Conservation (phyloP, 768 basidiomycete species). For the Xanthoconium stramineum region DNA sequence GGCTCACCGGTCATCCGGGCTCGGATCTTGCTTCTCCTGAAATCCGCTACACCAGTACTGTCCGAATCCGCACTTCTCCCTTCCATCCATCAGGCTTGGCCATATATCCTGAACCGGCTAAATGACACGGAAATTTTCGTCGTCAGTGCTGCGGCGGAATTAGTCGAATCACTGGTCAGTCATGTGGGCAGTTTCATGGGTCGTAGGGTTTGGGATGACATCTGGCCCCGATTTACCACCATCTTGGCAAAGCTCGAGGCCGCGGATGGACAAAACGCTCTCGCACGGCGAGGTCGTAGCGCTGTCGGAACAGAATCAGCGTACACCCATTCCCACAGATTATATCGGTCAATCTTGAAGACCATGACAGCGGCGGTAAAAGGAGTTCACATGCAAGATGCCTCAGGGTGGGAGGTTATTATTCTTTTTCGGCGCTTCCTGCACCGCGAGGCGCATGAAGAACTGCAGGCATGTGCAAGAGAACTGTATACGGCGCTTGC, state of each 20-base stretch:
- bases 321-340: slow-evolving; percentile 77
- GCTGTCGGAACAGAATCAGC: slow-evolving; percentile 63
- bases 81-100: slow-evolving; percentile 87
- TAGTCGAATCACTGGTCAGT: slow-evolving; percentile 68
- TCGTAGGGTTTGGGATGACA: slow-evolving; percentile 81
- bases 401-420: slow-evolving; percentile 77
- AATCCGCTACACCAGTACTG: slow-evolving; percentile 69
- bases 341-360: slow-evolving; percentile 71
- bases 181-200: slow-evolving; percentile 86
- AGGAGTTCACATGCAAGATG: slow-evolving; percentile 68
- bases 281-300: slow-evolving; percentile 52
- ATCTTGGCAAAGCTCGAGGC: slow-evolving; percentile 59
- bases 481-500: slow-evolving; percentile 61
- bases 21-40: slow-evolving; percentile 72
- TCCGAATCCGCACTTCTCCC: slow-evolving; percentile 76
- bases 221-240: slow-evolving; percentile 79
- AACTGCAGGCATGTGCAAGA: slow-evolving; percentile 66
- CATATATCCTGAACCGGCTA: slow-evolving; percentile 86
- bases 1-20: slow-evolving; percentile 82
- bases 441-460: slow-evolving; percentile 59
- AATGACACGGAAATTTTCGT: slow-evolving; percentile 74
- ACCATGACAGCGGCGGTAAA: slow-evolving; percentile 68
- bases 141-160: slow-evolving; percentile 65
- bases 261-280: slow-evolving; percentile 65
- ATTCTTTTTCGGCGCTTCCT: slow-evolving; percentile 77